Percentiles rank a stretch among this genome's conserved stretches.
phyloP scores from a whole-genome alignment of 495 filamentous ascomycete species.

The Talaromyces thailandensis region DNA sequence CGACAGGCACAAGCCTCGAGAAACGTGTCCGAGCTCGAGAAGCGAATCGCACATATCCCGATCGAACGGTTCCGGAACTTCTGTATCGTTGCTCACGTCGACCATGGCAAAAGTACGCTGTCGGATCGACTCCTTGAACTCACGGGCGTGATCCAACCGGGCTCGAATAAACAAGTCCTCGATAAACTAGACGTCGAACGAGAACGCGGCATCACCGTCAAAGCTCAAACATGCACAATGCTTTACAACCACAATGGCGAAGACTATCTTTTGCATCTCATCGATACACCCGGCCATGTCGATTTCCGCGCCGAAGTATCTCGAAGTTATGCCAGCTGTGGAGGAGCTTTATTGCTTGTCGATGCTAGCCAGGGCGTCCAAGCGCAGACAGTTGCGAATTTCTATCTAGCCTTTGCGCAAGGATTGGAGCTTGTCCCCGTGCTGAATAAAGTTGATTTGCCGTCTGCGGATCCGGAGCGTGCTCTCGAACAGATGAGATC shows the following conservation, averaged over 20 bases:
- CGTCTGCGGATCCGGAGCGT: constrained; percentile 73
- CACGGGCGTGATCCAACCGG: constrained; percentile 84
- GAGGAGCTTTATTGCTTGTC: constrained; percentile 84
- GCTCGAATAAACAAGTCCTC: constrained; percentile 87
- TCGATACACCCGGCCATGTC: constrained; percentile 96
- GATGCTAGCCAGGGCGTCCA: constrained; percentile 91
- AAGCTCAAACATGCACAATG: constrained; percentile 98
- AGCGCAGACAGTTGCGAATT: constrained; percentile 94
- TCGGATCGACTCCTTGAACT: constrained; percentile 87
- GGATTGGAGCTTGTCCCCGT: constrained; percentile 80
- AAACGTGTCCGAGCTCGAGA: constrained; percentile 54
- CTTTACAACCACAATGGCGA: constrained; percentile 76
- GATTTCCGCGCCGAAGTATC: constrained; percentile 96
- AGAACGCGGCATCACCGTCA: constrained; percentile 94
- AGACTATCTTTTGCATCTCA: constrained; percentile 89
- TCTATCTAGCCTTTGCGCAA: constrained; percentile 92
- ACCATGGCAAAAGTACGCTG: constrained; percentile 96
- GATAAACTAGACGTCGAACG: constrained; percentile 96
- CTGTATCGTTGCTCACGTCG: constrained; percentile 97
- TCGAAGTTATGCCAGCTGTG: constrained; percentile 89
- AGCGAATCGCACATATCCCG: constrained; percentile 77
- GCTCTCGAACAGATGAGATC: constrained; percentile 77
- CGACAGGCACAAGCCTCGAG: constrained; percentile 27
- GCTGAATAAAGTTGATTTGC: constrained; percentile 92
- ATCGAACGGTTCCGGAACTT: constrained; percentile 90